These are phyloP conservation scores for Acanthochlamys bracteata DNA, from an alignment of 106 monocot genomes.

Conservation along the genomic window DNA sequence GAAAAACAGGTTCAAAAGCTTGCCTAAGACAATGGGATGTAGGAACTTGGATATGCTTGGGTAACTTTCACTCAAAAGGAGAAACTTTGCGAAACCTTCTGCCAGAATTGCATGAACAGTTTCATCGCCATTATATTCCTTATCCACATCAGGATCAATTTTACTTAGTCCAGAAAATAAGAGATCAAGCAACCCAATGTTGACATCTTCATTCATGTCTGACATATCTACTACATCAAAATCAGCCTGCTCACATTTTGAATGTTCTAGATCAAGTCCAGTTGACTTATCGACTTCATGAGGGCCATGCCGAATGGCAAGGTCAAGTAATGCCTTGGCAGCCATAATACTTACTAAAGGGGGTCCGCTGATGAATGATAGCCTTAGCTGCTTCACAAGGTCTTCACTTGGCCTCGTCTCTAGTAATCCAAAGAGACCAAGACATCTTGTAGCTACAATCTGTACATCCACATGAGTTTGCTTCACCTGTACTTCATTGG, in stretches of 20 bases:
- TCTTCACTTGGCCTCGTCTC: slow-evolving; percentile 70
- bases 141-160: slow-evolving; percentile 23
- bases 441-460: slow-evolving; percentile 60
- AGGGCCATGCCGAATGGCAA: slow-evolving; percentile 74
- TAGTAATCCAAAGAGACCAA: slow-evolving; percentile 63
- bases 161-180: slow-evolving; percentile 45
- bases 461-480: slow-evolving; percentile 68
- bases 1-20: slow-evolving; percentile 66
- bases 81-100: slow-evolving; percentile 91
- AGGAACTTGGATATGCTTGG: slow-evolving; percentile 42
- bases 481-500: slow-evolving; percentile 45
- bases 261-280: slow-evolving; percentile 25
- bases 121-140: slow-evolving; percentile 42
- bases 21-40: slow-evolving; percentile 46
- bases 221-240: slow-evolving; percentile 36
- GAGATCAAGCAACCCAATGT: slow-evolving; percentile 61
- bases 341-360: slow-evolving; percentile 65
- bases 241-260: slow-evolving; percentile 15
- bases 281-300: slow-evolving; percentile 56
- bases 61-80: slow-evolving; percentile 63
- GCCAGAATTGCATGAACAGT: slow-evolving; percentile 51
- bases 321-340: slow-evolving; percentile 68
- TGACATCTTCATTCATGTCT: slow-evolving; percentile 29
- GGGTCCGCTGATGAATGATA: slow-evolving; percentile 56
- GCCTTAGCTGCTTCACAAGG: slow-evolving; percentile 63